Percentiles rank a stretch among this genome's conserved stretches.
Evolutionary conservation across 371 early-diverging fungal genomes (phyloP).

Genomic region (Mucor velutinosus): DNA sequence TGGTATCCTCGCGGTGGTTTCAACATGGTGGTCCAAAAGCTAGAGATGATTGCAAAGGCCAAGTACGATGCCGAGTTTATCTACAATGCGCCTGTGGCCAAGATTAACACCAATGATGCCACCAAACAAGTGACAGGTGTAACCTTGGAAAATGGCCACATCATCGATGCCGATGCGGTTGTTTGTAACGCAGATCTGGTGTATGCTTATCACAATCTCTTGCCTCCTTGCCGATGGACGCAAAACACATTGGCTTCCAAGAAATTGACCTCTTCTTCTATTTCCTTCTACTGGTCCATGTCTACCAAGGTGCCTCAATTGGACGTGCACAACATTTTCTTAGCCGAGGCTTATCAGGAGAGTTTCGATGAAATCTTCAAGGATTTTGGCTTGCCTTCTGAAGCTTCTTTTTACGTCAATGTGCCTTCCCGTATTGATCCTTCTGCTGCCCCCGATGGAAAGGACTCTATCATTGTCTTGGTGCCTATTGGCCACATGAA

Average conservation of each 20-base stretch:
- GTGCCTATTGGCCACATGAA: slow-evolving; percentile 62
- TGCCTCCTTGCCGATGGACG: slow-evolving; percentile 56
- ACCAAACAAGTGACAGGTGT: slow-evolving; percentile 52
- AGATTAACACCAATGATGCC: slow-evolving; percentile 43
- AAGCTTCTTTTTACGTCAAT: slow-evolving; percentile 66
- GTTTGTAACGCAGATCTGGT: slow-evolving; percentile 68
- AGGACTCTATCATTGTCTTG: slow-evolving; percentile 59
- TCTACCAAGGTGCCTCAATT: slow-evolving; percentile 46
- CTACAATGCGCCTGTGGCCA: slow-evolving; percentile 49
- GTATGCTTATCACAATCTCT: slow-evolving; percentile 58
- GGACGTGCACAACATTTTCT: slow-evolving; percentile 66
- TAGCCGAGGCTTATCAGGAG: slow-evolving; percentile 59
- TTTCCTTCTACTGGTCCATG: slow-evolving; percentile 69
- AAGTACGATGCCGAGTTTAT: slow-evolving; percentile 53
- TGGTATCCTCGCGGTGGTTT: slow-evolving; percentile 72
- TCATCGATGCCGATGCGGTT: slow-evolving; percentile 60
- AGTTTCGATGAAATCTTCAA: slow-evolving; percentile 67
- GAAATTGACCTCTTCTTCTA: slow-evolving; percentile 61
- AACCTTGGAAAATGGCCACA: slow-evolving; percentile 48
- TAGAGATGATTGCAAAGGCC: slow-evolving; percentile 53
- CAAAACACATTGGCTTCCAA: slow-evolving; percentile 39
- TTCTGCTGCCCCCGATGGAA: slow-evolving; percentile 54
- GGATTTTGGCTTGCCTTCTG: slow-evolving; percentile 45
- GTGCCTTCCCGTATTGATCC: slow-evolving; percentile 64
- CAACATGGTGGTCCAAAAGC: slow-evolving; percentile 55